Evolutionary conservation across 176 grass and related monocot genomes (phyloP).

Genomic region (Secale cereale): DNA sequence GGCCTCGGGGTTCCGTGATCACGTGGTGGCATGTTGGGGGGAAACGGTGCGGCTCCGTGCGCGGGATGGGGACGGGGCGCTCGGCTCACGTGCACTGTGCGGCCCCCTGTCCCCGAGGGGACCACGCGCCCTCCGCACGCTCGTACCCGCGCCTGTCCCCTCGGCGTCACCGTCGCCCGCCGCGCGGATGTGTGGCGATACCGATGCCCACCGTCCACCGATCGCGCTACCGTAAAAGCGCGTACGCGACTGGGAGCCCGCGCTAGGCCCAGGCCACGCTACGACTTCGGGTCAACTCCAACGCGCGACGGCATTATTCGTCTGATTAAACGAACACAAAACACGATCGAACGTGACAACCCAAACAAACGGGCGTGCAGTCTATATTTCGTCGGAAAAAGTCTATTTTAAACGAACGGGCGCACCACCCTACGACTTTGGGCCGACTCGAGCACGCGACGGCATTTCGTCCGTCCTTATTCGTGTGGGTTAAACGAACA

Average conservation of each 20-base stretch:
- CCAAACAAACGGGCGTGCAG: too few species aligned
- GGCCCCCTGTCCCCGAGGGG: not conserved
- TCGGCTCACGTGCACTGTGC: constrained; percentile 25
- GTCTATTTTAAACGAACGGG: too few species aligned
- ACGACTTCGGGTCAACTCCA: too few species aligned
- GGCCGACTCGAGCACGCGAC: too few species aligned
- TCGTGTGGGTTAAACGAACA: too few species aligned
- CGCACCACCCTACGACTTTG: too few species aligned
- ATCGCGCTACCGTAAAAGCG: not conserved
- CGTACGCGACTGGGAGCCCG: not conserved
- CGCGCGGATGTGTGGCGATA: constrained; percentile 10
- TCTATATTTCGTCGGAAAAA: too few species aligned
- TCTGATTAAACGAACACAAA: too few species aligned
- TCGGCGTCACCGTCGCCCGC: not conserved
- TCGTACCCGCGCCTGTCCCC: not conserved
- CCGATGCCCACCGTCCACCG: not conserved
- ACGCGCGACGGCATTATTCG: too few species aligned
- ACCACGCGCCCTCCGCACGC: not conserved
- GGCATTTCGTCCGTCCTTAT: too few species aligned
- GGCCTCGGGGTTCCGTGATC: constrained; percentile 16
- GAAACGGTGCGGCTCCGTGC: constrained; percentile 10
- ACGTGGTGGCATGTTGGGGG: constrained; percentile 21
- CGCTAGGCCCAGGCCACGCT: not conserved
- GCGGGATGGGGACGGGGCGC: not conserved
- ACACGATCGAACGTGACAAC: too few species aligned